phyloP scores from a whole-genome alignment of 495 filamentous ascomycete species.

The Penicillium waksmanii region DNA sequence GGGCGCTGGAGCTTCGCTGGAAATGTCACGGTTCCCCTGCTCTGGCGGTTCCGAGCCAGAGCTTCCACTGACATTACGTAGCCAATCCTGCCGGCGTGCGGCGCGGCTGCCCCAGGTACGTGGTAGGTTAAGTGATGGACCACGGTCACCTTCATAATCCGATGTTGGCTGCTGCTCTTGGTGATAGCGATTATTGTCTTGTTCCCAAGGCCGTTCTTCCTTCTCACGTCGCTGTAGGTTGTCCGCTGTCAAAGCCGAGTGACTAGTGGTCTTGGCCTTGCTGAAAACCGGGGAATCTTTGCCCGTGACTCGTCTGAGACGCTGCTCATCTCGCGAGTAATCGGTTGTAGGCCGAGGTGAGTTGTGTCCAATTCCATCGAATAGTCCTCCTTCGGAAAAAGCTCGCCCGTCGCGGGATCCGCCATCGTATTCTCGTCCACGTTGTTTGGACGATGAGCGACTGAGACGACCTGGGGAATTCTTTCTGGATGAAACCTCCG shows the following conservation, averaged over 20 bases:
- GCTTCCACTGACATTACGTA: slow-evolving; percentile 41
- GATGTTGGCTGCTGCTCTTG: slow-evolving; percentile 8
- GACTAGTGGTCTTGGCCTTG: slow-evolving; percentile 42
- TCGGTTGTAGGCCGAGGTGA: slow-evolving; percentile 39
- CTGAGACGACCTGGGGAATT: slow-evolving; percentile 24
- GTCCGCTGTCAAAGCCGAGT: slow-evolving; percentile 45
- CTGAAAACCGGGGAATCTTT: slow-evolving; percentile 52
- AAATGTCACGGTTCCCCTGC: slow-evolving; percentile 10
- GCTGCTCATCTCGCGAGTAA: slow-evolving; percentile 48
- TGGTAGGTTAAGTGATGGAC: slow-evolving; percentile 59
- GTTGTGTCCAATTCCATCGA: slow-evolving; percentile 36
- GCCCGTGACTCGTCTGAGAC: slow-evolving; percentile 47
- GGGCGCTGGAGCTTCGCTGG: slow-evolving; percentile 10
- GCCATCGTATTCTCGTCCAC: slow-evolving; percentile 18
- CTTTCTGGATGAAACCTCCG: slow-evolving; percentile 17
- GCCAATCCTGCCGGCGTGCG: slow-evolving; percentile 56
- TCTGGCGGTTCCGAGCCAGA: slow-evolving; percentile 30
- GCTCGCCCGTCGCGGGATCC: slow-evolving; percentile 18
- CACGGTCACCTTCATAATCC: slow-evolving; percentile 31
- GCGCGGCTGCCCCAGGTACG: slow-evolving; percentile 62
- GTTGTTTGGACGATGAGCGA: slow-evolving; percentile 33
- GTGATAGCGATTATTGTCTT: background rate
- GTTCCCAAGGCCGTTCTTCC: slow-evolving; percentile 18
- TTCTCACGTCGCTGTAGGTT: slow-evolving; percentile 52
- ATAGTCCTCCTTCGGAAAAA: slow-evolving; percentile 30